Base-by-base conservation (phyloP, 257 asterid species). In the Lycium barbarum region DNA sequence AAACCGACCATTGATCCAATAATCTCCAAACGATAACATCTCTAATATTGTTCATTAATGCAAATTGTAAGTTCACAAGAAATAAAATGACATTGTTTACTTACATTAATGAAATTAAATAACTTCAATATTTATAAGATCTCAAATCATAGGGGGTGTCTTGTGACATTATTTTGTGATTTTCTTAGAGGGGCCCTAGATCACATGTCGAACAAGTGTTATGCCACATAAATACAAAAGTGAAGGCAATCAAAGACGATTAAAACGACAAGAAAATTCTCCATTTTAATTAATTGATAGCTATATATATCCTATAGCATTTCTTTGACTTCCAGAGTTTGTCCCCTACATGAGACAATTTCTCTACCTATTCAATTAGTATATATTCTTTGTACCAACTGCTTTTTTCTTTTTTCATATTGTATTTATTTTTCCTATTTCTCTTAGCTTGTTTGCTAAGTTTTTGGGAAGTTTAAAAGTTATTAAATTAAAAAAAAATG, bases 311-410 rank as follows among this genome's bases (percentile, higher is more conserved):
- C 22, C 76, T 67, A 68, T 53, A 76, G 26, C 40, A 26, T 51
- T 49, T 76, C 47, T 51, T 76, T 76, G 82, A 76, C 63, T 76
- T 76, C 82, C 63, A 22, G 14, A 76, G n/a, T 7, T 51, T 74
- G 82, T 51, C 82, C 63, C 82, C 63, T 13, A 14, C 5, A 26
- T 26, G 20, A 76, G 15, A 76, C 82, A 76, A 76, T 7, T 13
- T 51, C 20, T 74, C 17, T 59, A 47, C 40, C 20, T 11, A 20
- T 3, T 73, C 61, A 4, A 26, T 26, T 26, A 26, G 43, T 18
- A 6, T 72, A 18, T 17, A 73, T 45, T 73, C 12, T 22, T 45
- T 72, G 38, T 18, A n/a, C 61, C 36, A 71, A 47, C 2, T 38
- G 9, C 1, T 40, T 63, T 1, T 8, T 22, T 15, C 15, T 12